phyloP scores from a whole-genome alignment of 169 alveolate genomes.

The Amoebophrya sp. region DNA sequence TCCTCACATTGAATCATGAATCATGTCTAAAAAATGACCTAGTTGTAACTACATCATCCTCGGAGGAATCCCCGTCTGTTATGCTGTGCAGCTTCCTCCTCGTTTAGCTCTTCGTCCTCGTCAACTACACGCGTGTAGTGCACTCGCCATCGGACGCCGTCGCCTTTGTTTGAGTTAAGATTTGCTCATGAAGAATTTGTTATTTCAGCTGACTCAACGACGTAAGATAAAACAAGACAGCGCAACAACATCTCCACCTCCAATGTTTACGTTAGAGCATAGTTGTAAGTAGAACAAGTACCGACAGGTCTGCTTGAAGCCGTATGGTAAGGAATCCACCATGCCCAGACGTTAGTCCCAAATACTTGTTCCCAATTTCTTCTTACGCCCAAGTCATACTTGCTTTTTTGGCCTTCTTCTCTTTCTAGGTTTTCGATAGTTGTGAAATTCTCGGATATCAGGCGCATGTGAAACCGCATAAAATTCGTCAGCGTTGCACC shows the following conservation, averaged over 20 bases:
- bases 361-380: neutral
- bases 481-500: neutral
- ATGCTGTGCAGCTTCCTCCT: neutral
- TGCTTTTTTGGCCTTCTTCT: neutral
- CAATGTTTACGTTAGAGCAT: too few relatives aligned
- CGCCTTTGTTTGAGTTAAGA: too few relatives aligned
- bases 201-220: too few relatives aligned
- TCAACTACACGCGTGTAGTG: neutral
- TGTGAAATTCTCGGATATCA: neutral
- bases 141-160: neutral
- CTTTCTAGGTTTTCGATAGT: neutral
- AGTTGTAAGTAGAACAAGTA: too few relatives aligned
- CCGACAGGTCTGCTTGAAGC: too few relatives aligned
- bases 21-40: too few relatives aligned
- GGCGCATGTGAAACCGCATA: neutral
- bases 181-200: too few relatives aligned
- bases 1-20: too few relatives aligned
- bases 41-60: too few relatives aligned
- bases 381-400: neutral
- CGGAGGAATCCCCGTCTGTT: too few relatives aligned
- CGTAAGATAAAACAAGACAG: too few relatives aligned
- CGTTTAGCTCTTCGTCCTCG: neutral
- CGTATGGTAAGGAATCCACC: neutral
- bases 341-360: neutral
- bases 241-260: too few relatives aligned